Evolutionary conservation across 1,139 yeast genomes (phyloP).

Genomic region (Arxiozyma slooffiae): DNA sequence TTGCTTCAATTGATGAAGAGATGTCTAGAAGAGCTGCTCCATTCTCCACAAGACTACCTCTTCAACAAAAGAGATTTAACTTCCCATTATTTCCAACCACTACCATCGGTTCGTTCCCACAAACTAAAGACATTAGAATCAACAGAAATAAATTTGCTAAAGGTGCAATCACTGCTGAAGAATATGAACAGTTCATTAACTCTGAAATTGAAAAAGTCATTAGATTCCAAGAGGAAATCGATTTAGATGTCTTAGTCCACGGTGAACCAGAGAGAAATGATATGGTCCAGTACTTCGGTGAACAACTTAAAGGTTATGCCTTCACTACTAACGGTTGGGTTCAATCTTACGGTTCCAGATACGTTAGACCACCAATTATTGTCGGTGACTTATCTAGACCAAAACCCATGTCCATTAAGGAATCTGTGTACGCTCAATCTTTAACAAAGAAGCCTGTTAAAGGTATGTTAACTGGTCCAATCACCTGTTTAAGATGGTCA

Average conservation of each 20-base stretch:
- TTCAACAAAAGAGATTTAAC: constrained; percentile 80
- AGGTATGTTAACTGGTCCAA: constrained; percentile 99
- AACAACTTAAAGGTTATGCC: constrained; percentile 94
- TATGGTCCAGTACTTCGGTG: constrained; percentile 99
- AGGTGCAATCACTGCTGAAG: constrained; percentile 91
- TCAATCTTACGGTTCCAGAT: constrained; percentile 99
- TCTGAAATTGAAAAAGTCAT: constrained; percentile 91
- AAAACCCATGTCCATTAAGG: constrained; percentile 96
- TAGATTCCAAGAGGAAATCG: constrained; percentile 98
- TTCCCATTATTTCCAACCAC: constrained; percentile 99
- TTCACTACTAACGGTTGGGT: constrained; percentile 99
- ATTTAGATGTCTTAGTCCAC: constrained; percentile 94
- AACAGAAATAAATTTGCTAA: constrained; percentile 96
- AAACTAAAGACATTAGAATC: constrained; percentile 96
- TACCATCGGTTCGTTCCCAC: constrained; percentile 99
- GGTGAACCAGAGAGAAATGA: constrained; percentile 99
- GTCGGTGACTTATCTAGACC: constrained; percentile 99
- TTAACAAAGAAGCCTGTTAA: constrained; percentile 91
- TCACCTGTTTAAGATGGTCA: constrained; percentile 99
- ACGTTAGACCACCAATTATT: constrained; percentile 98
- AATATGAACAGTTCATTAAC: constrained; percentile 92
- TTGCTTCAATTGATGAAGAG: constrained; percentile 68
- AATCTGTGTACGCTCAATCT: constrained; percentile 97
- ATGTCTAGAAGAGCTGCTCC: constrained; percentile 78
- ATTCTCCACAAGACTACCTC: constrained; percentile 78